Conservation (phyloP, 495 filamentous ascomycete species). For the Podospora pseudopauciseta region DNA sequence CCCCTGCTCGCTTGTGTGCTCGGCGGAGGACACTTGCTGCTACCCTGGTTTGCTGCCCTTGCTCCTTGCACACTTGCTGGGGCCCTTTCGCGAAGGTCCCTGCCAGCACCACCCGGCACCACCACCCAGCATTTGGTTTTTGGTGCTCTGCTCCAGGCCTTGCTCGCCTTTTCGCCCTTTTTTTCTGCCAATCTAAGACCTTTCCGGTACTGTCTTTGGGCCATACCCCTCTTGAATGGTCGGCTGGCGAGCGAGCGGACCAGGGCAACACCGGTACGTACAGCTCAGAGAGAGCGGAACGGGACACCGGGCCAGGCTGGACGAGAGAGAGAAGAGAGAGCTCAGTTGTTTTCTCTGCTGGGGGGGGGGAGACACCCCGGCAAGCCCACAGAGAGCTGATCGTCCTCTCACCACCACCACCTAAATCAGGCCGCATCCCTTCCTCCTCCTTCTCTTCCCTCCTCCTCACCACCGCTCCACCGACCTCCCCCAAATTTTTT, state of each 20-base stretch:
- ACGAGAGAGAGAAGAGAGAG: neutral
- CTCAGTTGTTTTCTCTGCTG: slow-evolving; percentile 5
- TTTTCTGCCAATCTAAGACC: slow-evolving; percentile 28
- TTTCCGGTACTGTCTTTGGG: slow-evolving; percentile 29
- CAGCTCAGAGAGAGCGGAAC: slow-evolving; percentile 22
- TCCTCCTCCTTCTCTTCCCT: slow-evolving; percentile 31
- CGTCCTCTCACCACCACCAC: slow-evolving; percentile 41
- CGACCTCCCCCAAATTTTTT: slow-evolving; percentile 38
- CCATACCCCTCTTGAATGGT: slow-evolving; percentile 30
- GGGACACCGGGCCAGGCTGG: slow-evolving; percentile 26
- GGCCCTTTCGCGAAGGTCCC: neutral
- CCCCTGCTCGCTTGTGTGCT: slow-evolving; percentile 18
- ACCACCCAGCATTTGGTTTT: slow-evolving; percentile 7
- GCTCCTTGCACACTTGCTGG: slow-evolving; percentile 6
- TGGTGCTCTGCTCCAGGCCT: slow-evolving; percentile 5
- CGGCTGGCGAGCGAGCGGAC: slow-evolving; percentile 23
- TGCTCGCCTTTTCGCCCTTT: slow-evolving; percentile 11
- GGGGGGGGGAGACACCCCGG: neutral
- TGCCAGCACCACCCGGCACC: slow-evolving; percentile 10
- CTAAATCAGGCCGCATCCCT: slow-evolving; percentile 40
- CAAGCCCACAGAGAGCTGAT: slow-evolving; percentile 24
- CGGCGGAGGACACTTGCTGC: neutral
- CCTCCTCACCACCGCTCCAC: slow-evolving; percentile 35
- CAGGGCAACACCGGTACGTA: slow-evolving; percentile 20
- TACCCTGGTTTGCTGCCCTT: slow-evolving; percentile 23